phyloP scores from a whole-genome alignment of 129 eudicot species.

The Chrysanthemum lavandulifolium region DNA sequence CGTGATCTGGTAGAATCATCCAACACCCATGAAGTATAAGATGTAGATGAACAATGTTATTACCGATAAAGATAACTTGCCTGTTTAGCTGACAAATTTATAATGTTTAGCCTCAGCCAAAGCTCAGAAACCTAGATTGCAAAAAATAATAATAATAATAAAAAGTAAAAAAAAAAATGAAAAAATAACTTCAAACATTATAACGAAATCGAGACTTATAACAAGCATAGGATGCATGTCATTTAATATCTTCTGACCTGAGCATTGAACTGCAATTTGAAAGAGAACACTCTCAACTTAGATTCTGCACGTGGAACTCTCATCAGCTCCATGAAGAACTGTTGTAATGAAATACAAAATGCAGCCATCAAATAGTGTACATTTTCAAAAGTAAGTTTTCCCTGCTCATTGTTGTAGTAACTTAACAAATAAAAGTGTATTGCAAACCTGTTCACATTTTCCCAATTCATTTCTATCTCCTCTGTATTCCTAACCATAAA shows the following conservation, averaged over 20 bases:
- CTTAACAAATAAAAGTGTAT: too few relatives aligned
- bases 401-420: too few relatives aligned
- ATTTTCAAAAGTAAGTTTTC: too few relatives aligned
- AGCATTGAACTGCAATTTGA: slow-evolving; percentile 62
- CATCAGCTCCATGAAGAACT: too few relatives aligned
- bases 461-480: slow-evolving; percentile 68
- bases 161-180: too few relatives aligned
- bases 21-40: too few relatives aligned
- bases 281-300: slow-evolving; percentile 61
- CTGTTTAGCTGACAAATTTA: slow-evolving; percentile 76
- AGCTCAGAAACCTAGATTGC: slow-evolving; percentile 62
- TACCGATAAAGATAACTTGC: slow-evolving; percentile 31
- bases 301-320: too few relatives aligned
- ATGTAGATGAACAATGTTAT: too few relatives aligned
- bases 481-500: slow-evolving; percentile 56
- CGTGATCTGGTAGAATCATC: background rate
- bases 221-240: slow-evolving; percentile 14
- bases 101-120: slow-evolving; percentile 54
- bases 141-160: background rate
- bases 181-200: background rate
- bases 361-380: too few relatives aligned
- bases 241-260: slow-evolving; percentile 45
- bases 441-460: too few relatives aligned
- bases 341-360: too few relatives aligned
- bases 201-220: slow-evolving; percentile 2